Conservation (phyloP, 345 rosid genomes). For the Eucalyptus marginata region DNA sequence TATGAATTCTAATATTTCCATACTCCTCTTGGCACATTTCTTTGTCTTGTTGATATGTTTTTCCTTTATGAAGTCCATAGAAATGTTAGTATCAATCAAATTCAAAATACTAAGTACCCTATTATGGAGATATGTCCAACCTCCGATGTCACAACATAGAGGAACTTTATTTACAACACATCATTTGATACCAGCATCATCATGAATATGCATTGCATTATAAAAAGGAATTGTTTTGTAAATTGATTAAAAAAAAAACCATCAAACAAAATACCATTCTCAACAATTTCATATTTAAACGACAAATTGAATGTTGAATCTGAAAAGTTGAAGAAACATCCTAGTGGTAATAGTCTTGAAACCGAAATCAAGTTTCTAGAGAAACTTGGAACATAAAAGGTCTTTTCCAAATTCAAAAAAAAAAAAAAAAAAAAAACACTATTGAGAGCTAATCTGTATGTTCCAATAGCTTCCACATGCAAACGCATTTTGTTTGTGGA, state of each 20-base stretch:
- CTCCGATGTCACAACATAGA: background rate
- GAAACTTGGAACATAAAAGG: background rate
- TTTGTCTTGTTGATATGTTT: rapidly evolving
- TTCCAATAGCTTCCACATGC: too few species aligned
- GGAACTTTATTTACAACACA: too few species aligned
- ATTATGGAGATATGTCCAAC: background rate
- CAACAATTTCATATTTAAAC: too few species aligned
- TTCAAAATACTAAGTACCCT: background rate
- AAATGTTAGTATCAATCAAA: background rate
- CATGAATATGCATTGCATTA: background rate
- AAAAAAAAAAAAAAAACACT: too few species aligned
- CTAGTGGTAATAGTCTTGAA: background rate
- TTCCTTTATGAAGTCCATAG: background rate
- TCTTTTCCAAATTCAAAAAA: background rate
- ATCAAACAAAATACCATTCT: too few species aligned
- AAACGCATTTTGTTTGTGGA: too few species aligned
- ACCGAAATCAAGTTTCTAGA: rapidly evolving
- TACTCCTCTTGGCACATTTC: rapidly evolving
- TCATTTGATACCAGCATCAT: too few species aligned
- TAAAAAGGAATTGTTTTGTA: background rate
- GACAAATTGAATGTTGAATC: too few species aligned
- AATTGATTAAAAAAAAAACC: too few species aligned
- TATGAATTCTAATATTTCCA: background rate
- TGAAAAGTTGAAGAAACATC: too few species aligned
- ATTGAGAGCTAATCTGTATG: too few species aligned